Percentiles rank a stretch among this genome's conserved stretches.
Conservation (phyloP, 495 filamentous ascomycete genomes). For the Penicillium angulare region DNA sequence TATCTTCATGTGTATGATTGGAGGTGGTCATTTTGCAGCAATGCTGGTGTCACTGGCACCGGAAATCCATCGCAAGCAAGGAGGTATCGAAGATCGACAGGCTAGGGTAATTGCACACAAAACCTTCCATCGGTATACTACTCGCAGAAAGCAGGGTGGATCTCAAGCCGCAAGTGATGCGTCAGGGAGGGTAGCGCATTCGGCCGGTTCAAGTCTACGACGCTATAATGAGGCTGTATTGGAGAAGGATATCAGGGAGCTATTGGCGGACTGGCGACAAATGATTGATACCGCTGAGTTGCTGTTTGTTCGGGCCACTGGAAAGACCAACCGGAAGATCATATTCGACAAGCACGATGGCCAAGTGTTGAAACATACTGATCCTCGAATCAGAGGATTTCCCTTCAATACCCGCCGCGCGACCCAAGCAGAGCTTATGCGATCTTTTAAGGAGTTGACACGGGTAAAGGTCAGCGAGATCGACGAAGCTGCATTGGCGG, state of each 20-base stretch:
- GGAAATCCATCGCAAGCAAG: conserved; percentile 65
- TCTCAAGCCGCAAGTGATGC: conserved; percentile 90
- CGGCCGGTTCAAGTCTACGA: conserved; percentile 83
- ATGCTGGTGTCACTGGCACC: conserved; percentile 91
- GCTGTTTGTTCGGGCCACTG: conserved; percentile 86
- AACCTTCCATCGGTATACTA: conserved; percentile 97
- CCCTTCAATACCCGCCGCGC: conserved; percentile 94
- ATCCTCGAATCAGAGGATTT: conserved; percentile 81
- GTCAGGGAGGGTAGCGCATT: conserved; percentile 88
- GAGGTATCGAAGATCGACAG: conserved; percentile 72
- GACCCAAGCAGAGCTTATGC: conserved; percentile 91
- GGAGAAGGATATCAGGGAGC: conserved; percentile 73
- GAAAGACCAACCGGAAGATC: conserved; percentile 76
- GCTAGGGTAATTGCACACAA: conserved; percentile 90
- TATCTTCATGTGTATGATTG: conserved; percentile 97
- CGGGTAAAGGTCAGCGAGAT: conserved; percentile 79
- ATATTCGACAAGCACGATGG: conserved; percentile 89
- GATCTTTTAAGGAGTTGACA: conserved; percentile 88
- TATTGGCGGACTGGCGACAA: conserved; percentile 77
- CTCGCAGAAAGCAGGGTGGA: conserved; percentile 91
- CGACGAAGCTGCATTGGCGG: conserved; percentile 55
- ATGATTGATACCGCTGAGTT: conserved; percentile 81
- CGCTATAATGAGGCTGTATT: conserved; percentile 92
- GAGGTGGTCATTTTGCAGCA: conserved; percentile 93
- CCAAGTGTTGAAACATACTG: conserved; percentile 77